A percentile compares a stretch with the other conserved stretches of the same genome.
Evolutionary conservation across 495 filamentous ascomycete genomes (phyloP).

Genomic region (Haplographium delicatum): DNA sequence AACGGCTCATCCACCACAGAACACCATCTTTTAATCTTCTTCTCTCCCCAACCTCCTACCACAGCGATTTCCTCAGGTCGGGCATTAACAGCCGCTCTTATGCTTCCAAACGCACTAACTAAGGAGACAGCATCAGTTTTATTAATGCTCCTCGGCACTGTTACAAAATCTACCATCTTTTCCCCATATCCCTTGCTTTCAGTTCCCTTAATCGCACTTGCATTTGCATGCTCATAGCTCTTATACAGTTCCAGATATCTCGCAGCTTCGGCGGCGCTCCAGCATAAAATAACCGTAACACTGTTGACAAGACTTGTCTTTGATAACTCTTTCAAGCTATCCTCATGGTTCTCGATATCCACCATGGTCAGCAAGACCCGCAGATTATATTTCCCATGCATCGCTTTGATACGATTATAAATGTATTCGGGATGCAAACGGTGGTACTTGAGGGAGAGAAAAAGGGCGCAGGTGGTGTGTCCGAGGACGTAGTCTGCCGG

Average conservation of each 20-base stretch:
- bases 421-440: constrained; percentile 97
- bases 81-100: constrained; percentile 83
- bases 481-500: constrained; percentile 90
- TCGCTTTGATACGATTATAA: constrained; percentile 77
- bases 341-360: constrained; percentile 84
- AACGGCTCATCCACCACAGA: constrained; percentile 79
- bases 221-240: constrained; percentile 78
- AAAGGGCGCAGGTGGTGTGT: constrained; percentile 81
- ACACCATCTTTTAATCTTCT: constrained; percentile 84
- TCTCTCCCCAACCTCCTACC: constrained; percentile 90
- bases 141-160: constrained; percentile 82
- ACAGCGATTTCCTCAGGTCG: constrained; percentile 74
- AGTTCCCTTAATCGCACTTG: constrained; percentile 73
- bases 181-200: constrained; percentile 80
- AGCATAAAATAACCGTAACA: constrained; percentile 85
- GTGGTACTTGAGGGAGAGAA: constrained; percentile 95
- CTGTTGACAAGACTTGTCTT: constrained; percentile 66
- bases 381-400: constrained; percentile 77
- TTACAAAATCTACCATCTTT: constrained; percentile 88
- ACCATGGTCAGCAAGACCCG: constrained; percentile 85
- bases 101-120: constrained; percentile 80
- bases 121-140: constrained; percentile 88
- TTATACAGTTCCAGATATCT: constrained; percentile 94
- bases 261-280: constrained; percentile 87
- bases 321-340: constrained; percentile 32